A percentile compares a stretch with the other conserved stretches of the same genome.
Conservation (phyloP, 441 rosid species). For the Adansonia grandidieri region DNA sequence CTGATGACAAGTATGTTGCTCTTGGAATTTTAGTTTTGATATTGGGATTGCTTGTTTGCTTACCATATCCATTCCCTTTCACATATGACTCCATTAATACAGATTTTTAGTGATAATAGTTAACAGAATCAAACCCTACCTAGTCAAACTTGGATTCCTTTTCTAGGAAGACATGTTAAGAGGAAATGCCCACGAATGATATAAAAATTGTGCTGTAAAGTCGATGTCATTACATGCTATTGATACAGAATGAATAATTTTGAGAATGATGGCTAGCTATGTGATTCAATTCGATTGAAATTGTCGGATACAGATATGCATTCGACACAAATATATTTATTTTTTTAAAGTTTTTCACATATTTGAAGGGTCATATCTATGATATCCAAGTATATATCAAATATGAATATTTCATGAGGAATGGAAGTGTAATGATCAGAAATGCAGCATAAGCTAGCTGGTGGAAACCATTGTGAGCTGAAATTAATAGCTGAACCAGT, state of each 20-base stretch:
- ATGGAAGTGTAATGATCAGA: no score
- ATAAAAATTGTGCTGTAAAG: slow-evolving; percentile 18
- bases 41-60: slow-evolving; percentile 76
- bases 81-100: slow-evolving; percentile 44
- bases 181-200: slow-evolving; percentile 11
- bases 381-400: no score
- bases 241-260: neutral
- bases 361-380: no score
- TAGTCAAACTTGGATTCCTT: neutral
- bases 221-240: neutral
- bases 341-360: no score
- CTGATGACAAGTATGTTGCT: slow-evolving; percentile 58
- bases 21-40: slow-evolving; percentile 69
- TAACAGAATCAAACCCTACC: neutral
- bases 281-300: no score
- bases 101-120: slow-evolving; percentile 40
- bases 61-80: slow-evolving; percentile 88
- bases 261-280: neutral
- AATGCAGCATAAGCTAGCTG: neutral
- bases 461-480: slow-evolving; percentile 8
- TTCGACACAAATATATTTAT: no score
- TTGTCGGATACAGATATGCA: no score
- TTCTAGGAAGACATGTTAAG: neutral
- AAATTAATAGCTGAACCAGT: neutral
- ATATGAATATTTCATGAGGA: no score